phyloP scores from a whole-genome alignment of 257 asterid genomes.

The Rauvolfia tetraphylla region DNA sequence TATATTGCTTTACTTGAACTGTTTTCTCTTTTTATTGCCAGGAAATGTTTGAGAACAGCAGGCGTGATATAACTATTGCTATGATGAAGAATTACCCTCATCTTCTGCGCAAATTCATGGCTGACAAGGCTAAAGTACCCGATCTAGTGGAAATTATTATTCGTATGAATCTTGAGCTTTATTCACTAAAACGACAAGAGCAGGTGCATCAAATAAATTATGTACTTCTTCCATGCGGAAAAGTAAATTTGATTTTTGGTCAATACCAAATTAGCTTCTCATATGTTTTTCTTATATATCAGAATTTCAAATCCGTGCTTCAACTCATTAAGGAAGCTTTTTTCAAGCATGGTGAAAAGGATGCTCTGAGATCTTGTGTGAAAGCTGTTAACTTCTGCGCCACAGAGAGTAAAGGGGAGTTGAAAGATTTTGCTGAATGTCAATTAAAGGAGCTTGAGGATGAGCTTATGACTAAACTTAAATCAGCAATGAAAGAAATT shows the following conservation, averaged over 20 bases:
- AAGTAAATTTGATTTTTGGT: constrained; percentile 6
- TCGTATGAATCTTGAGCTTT: constrained; percentile 78
- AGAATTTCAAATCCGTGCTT: constrained; percentile 72
- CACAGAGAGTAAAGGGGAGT: constrained; percentile 79
- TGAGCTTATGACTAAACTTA: constrained; percentile 65
- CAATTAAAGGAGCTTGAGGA: constrained; percentile 77
- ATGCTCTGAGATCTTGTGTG: constrained; percentile 86
- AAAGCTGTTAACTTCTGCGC: constrained; percentile 81
- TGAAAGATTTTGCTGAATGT: constrained; percentile 74
- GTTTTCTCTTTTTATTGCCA: constrained; percentile 31
- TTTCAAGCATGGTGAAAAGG: constrained; percentile 82
- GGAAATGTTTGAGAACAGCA: constrained; percentile 69
- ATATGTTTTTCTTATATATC: constrained; percentile 17
- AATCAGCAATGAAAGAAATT: constrained; percentile 79
- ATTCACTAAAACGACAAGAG: constrained; percentile 88
- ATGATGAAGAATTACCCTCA: constrained; percentile 89
- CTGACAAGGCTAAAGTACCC: constrained; percentile 81
- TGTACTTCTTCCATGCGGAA: constrained; percentile 7
- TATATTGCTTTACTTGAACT: background rate
- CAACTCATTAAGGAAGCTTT: constrained; percentile 75
- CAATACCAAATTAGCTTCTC: constrained; percentile 2
- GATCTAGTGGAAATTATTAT: constrained; percentile 72
- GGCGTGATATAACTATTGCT: constrained; percentile 65
- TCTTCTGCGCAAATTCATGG: constrained; percentile 80
- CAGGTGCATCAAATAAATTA: constrained; percentile 45